Percentiles rank a stretch among this genome's conserved stretches.
These are phyloP conservation scores for Teratosphaeria pseudoeucalypti DNA, from an alignment of 2,329 filamentous ascomycete species.

Conservation along the genomic window DNA sequence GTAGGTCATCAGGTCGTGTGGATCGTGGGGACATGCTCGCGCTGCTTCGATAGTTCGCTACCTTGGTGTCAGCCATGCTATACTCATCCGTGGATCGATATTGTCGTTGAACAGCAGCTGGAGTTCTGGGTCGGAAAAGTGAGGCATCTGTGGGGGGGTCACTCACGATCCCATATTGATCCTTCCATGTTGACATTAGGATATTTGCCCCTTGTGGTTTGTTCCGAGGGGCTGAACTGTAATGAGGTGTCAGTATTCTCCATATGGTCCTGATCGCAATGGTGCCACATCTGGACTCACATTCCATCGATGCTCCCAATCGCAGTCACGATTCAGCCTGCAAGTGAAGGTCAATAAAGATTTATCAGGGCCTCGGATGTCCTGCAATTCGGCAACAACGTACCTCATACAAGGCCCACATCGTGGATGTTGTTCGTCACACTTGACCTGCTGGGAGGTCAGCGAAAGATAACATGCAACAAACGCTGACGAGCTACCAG, in stretches of 20 bases:
- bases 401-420: slow-evolving; percentile 47
- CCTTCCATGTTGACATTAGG: slow-evolving; percentile 40
- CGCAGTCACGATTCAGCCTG: slow-evolving; percentile 42
- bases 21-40: slow-evolving; percentile 3
- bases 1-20: slow-evolving; percentile 37
- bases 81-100: neutral
- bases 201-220: slow-evolving; percentile 23
- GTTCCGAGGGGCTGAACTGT: slow-evolving; percentile 26
- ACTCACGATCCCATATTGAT: slow-evolving; percentile 47
- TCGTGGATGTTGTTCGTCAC: slow-evolving; percentile 44
- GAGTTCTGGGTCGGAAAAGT: neutral
- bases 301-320: slow-evolving; percentile 44
- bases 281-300: slow-evolving; percentile 3
- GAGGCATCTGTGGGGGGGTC: neutral
- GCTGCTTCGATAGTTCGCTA: slow-evolving; percentile 1
- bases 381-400: no score
- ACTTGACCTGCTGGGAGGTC: slow-evolving; percentile 37
- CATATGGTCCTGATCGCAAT: neutral
- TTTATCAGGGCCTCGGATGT: no score
- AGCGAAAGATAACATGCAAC: neutral
- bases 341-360: no score
- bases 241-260: neutral
- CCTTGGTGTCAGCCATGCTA: neutral
- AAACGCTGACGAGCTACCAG: neutral
- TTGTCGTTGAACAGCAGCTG: neutral